A percentile compares a stretch with the other conserved stretches of the same genome.
Evolutionary conservation across 176 grass and related monocot species (phyloP).

Genomic region (Carex parvula): DNA sequence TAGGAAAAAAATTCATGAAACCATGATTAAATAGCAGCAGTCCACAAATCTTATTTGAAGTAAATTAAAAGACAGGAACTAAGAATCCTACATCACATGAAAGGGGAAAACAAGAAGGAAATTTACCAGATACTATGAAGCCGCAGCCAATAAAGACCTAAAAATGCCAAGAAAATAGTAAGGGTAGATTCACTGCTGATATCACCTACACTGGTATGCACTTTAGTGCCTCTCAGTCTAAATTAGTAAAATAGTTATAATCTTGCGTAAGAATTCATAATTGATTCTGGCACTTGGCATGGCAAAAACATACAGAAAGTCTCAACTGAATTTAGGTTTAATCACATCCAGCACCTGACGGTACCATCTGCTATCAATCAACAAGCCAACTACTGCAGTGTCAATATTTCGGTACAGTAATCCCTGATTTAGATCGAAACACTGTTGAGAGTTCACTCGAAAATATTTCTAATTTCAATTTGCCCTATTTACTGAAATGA

Average conservation of each 20-base stretch:
- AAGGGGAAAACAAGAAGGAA: not conserved
- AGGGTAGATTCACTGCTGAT: not conserved
- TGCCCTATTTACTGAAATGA: not conserved
- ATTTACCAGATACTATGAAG: conserved; percentile 73
- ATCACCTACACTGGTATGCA: not conserved
- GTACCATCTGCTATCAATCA: not conserved
- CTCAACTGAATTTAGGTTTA: not conserved
- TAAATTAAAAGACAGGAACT: not conserved
- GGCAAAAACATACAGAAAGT: not conserved
- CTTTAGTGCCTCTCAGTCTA: no score
- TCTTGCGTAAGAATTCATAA: not conserved
- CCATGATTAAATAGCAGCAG: not conserved
- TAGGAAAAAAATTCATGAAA: not conserved
- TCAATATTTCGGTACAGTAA: not conserved
- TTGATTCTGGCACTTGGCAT: not conserved
- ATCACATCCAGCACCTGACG: not conserved
- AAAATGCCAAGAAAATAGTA: conserved; percentile 33
- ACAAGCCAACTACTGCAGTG: not conserved
- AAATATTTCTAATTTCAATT: not conserved
- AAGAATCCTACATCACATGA: not conserved
- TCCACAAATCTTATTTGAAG: not conserved
- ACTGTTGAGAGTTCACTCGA: not conserved
- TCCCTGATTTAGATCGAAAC: not conserved
- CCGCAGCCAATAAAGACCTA: conserved; percentile 84
- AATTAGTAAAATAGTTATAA: not conserved